These are phyloP conservation scores for Naganishia friedmannii DNA, from an alignment of 768 basidiomycete species.

Conservation along the genomic window DNA sequence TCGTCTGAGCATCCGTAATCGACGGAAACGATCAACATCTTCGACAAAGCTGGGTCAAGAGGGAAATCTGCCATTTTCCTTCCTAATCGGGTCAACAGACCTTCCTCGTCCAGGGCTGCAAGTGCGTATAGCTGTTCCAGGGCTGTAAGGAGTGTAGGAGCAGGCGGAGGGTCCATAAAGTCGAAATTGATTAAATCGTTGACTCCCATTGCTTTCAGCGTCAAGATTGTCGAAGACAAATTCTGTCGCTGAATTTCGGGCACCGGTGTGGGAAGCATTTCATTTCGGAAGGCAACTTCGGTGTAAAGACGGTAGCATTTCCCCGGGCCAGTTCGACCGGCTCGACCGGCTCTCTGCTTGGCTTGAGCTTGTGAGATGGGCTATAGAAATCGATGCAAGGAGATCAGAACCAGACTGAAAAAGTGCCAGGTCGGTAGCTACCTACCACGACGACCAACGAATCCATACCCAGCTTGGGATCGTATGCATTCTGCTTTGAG, in stretches of 20 bases:
- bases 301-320: slow-evolving; percentile 98
- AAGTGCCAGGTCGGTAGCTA: slow-evolving; percentile 5
- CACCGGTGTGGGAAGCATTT: slow-evolving; percentile 96
- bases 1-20: slow-evolving; percentile 98
- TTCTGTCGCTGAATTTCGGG: slow-evolving; percentile 94
- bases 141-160: slow-evolving; percentile 93
- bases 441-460: slow-evolving; percentile 84
- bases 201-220: slow-evolving; percentile 98
- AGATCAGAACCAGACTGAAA: background rate
- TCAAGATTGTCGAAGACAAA: slow-evolving; percentile 83
- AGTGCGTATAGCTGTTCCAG: slow-evolving; percentile 90
- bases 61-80: slow-evolving; percentile 99
- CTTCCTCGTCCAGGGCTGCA: slow-evolving; percentile 94
- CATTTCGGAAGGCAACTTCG: slow-evolving; percentile 95
- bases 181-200: slow-evolving; percentile 97
- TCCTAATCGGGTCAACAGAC: slow-evolving; percentile 85
- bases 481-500: slow-evolving; percentile 97
- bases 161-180: slow-evolving; percentile 98
- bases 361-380: slow-evolving; percentile 99
- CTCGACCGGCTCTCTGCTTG: slow-evolving; percentile 89
- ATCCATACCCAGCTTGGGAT: slow-evolving; percentile 96
- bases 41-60: slow-evolving; percentile 91
- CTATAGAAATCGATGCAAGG: slow-evolving; percentile 32
- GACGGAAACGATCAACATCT: slow-evolving; percentile 97
- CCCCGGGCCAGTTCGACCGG: slow-evolving; percentile 94